A percentile compares a stretch with the other conserved stretches of the same genome.
Conservation (phyloP, 164 flowering plant genomes). For the Protea cynaroides region DNA sequence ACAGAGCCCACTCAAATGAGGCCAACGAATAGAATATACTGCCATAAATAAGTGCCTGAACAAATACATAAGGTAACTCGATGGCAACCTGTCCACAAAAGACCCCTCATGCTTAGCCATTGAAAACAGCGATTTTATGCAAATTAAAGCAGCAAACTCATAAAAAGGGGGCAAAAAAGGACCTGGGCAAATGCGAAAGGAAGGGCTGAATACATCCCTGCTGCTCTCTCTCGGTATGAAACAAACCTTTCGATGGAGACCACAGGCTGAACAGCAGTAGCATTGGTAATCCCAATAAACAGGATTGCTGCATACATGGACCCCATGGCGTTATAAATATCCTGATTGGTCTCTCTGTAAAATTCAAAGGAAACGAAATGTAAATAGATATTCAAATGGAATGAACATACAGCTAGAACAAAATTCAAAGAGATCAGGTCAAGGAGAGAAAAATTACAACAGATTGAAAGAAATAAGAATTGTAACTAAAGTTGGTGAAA, state of each 20-base stretch:
- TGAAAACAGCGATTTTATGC: background rate
- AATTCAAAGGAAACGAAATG: background rate
- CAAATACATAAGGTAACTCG: conserved; percentile 93
- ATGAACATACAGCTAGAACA: background rate
- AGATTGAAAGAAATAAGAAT: no score
- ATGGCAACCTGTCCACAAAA: conserved; percentile 61
- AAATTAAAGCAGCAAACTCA: background rate
- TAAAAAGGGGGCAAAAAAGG: background rate
- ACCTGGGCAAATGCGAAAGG: conserved; percentile 98
- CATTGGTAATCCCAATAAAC: conserved; percentile 89
- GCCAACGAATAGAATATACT: conserved; percentile 84
- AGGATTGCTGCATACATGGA: conserved; percentile 91
- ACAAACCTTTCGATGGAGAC: conserved; percentile 94
- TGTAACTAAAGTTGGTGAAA: no score
- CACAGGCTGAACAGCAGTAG: conserved; percentile 87
- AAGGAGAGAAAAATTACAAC: background rate
- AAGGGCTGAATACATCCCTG: conserved; percentile 92
- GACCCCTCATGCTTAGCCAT: background rate
- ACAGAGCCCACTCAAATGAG: conserved; percentile 66
- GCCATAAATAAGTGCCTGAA: conserved; percentile 72
- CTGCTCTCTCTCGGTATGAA: conserved; percentile 95
- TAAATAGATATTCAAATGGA: background rate
- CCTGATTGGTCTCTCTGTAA: conserved; percentile 76
- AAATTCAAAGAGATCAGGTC: background rate
- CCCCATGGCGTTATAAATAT: conserved; percentile 89